Evolutionary conservation across 1,139 yeast species (phyloP).

Genomic region (Debaryomyces nepalensis): DNA sequence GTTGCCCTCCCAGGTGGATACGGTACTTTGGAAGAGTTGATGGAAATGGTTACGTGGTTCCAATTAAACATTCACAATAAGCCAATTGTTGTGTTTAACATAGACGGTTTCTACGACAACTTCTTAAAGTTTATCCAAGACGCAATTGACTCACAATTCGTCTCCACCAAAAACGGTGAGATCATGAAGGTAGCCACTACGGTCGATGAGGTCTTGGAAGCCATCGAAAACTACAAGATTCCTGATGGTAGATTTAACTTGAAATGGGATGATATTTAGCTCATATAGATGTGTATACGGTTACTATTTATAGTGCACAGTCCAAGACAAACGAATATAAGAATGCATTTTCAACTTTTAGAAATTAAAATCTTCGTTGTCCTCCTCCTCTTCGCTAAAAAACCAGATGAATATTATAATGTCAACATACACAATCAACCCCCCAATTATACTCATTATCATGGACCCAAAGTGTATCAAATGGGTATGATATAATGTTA

Average conservation of each 20-base stretch:
- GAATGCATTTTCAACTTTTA: constrained; percentile 19
- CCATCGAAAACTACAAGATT: constrained; percentile 62
- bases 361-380: constrained; percentile 57
- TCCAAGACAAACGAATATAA: constrained; percentile 1
- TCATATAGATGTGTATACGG: constrained; percentile 6
- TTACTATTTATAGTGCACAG: constrained; percentile 10
- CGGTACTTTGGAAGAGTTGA: constrained; percentile 87
- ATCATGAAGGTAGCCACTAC: constrained; percentile 72
- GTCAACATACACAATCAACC: constrained; percentile 70
- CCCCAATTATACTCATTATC: constrained; percentile 71
- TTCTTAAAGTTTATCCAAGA: constrained; percentile 62
- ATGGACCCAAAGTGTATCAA: constrained; percentile 62
- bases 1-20: constrained; percentile 93
- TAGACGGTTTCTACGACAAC: constrained; percentile 79
- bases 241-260: constrained; percentile 79
- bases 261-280: constrained; percentile 59
- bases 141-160: constrained; percentile 67
- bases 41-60: constrained; percentile 88
- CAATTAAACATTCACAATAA: constrained; percentile 84
- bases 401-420: constrained; percentile 73
- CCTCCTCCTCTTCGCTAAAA: constrained; percentile 60
- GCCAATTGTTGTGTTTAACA: constrained; percentile 78
- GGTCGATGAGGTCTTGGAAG: constrained; percentile 66
- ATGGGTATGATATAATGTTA: constrained; percentile 63
- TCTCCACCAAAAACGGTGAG: constrained; percentile 66